These are phyloP conservation scores for Pseudodiploospora longispora DNA, from an alignment of 2,329 filamentous ascomycete genomes.

Conservation along the genomic window DNA sequence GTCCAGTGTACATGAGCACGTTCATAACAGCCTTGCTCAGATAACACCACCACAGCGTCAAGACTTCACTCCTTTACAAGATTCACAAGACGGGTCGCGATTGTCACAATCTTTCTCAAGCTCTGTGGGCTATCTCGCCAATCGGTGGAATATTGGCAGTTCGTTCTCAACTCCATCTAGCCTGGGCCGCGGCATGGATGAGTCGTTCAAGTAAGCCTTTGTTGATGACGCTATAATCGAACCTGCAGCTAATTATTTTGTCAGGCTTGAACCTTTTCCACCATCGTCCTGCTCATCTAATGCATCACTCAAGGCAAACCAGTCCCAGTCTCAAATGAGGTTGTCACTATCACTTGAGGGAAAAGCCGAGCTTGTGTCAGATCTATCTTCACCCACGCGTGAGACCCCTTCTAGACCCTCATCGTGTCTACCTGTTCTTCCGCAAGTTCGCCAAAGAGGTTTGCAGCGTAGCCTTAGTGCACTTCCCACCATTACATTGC, in stretches of 20 bases:
- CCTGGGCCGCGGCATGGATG: slow-evolving; percentile 29
- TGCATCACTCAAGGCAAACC: slow-evolving; percentile 29
- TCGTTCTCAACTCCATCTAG: slow-evolving; percentile 43
- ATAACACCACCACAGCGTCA: slow-evolving; percentile 16
- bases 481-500: slow-evolving; percentile 48
- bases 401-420: slow-evolving; percentile 40
- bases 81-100: slow-evolving; percentile 18
- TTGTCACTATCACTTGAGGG: slow-evolving; percentile 82
- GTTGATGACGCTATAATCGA: neutral
- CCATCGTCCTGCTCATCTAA: slow-evolving; percentile 34
- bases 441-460: slow-evolving; percentile 40
- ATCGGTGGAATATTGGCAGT: slow-evolving; percentile 47
- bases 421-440: slow-evolving; percentile 38
- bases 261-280: slow-evolving; percentile 36
- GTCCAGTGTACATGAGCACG: neutral
- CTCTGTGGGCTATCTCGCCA: slow-evolving; percentile 44
- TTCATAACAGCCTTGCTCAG: slow-evolving; percentile 6
- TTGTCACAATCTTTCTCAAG: slow-evolving; percentile 34
- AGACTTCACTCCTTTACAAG: slow-evolving; percentile 19
- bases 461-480: slow-evolving; percentile 67
- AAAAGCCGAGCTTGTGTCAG: slow-evolving; percentile 76
- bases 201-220: slow-evolving; percentile 37
- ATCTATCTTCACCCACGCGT: slow-evolving; percentile 57
- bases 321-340: slow-evolving; percentile 51
- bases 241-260: slow-evolving; percentile 1